These are phyloP conservation scores for Aureobasidium sp. DNA, from an alignment of 2,329 filamentous ascomycete species.

Conservation along the genomic window DNA sequence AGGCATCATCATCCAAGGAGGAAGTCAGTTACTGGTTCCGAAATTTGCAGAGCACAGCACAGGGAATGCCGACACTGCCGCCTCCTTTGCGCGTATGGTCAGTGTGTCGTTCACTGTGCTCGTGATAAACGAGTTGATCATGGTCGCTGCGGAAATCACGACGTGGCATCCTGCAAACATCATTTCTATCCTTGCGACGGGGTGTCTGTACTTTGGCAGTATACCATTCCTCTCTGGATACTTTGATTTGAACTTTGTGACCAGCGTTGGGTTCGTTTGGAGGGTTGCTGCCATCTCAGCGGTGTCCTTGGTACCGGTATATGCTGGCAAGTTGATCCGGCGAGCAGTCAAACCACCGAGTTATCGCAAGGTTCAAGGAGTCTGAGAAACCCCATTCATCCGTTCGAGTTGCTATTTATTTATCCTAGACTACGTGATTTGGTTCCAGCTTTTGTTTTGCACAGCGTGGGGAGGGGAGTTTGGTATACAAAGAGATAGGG, in stretches of 20 bases:
- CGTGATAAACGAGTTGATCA: conserved; percentile 87
- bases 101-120: conserved; percentile 86
- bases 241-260: conserved; percentile 73
- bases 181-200: conserved; percentile 71
- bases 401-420: neutral
- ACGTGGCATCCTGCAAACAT: conserved; percentile 97
- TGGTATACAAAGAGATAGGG: neutral
- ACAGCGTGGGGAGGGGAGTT: neutral
- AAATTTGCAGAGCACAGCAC: conserved; percentile 41
- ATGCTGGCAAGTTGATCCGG: conserved; percentile 74
- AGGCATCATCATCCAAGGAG: conserved; percentile 88
- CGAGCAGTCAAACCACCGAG: conserved; percentile 83
- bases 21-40: conserved; percentile 78
- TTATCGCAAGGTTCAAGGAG: conserved; percentile 70
- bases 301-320: conserved; percentile 77
- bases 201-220: conserved; percentile 67
- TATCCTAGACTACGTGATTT: neutral
- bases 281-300: conserved; percentile 70
- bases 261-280: conserved; percentile 80
- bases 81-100: conserved; percentile 54
- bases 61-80: conserved; percentile 15
- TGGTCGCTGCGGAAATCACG: conserved; percentile 94
- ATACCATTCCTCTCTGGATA: conserved; percentile 84
- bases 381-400: conserved; percentile 12
- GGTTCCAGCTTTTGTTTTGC: neutral